Percentiles rank a stretch among this genome's conserved stretches.
phyloP scores from a whole-genome alignment of 805 yeast species.

The Maudiozyma barnettii region DNA sequence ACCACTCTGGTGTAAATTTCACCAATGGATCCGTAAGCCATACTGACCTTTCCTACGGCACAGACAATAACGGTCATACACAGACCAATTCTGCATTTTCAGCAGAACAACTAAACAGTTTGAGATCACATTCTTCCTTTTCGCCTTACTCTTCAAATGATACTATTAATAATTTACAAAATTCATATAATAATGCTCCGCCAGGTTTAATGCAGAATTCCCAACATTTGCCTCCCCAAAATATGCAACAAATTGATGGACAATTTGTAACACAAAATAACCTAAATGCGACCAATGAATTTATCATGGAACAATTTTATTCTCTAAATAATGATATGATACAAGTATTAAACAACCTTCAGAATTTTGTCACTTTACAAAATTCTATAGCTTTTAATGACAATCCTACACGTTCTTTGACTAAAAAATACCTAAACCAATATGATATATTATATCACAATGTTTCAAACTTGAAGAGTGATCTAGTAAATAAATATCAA shows the following conservation, averaged over 20 bases:
- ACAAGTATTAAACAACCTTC: not conserved
- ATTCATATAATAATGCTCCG: not conserved
- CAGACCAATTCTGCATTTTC: slow-evolving; percentile 4
- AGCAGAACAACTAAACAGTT: not conserved
- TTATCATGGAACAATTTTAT: not conserved
- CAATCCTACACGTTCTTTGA: not conserved
- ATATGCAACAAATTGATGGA: not conserved
- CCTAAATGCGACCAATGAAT: not conserved
- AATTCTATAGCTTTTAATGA: not conserved
- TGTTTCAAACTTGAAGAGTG: not conserved
- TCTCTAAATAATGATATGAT: not conserved
- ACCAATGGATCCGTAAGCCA: not conserved
- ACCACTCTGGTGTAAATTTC: not conserved
- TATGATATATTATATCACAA: not conserved
- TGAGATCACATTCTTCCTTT: slow-evolving; percentile 2
- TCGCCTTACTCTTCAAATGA: slow-evolving; percentile 3
- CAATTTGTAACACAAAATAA: not conserved
- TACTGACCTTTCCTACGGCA: slow-evolving; percentile 1
- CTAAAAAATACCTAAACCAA: slow-evolving; percentile 1
- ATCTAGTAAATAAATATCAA: not conserved
- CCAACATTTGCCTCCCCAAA: not conserved
- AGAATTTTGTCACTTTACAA: slow-evolving; percentile 1
- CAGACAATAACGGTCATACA: slow-evolving; percentile 2
- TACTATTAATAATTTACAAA: slow-evolving; percentile 1
- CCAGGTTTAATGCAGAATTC: not conserved